phyloP scores from a whole-genome alignment of 2,329 filamentous ascomycete genomes.

The Ilyonectria destructans region DNA sequence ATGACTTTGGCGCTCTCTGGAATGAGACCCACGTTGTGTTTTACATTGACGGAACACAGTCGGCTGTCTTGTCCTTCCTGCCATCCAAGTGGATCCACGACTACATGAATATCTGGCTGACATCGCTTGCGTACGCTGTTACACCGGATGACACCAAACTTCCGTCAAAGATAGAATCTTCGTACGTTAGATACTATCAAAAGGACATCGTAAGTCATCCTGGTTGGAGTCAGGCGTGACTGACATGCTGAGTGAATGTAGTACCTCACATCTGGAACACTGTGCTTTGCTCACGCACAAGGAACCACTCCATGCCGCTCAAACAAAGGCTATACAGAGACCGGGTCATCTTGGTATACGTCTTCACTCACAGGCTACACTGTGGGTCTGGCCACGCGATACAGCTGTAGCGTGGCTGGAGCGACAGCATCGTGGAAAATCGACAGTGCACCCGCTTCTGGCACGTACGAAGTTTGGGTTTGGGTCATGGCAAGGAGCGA shows the following conservation, averaged over 20 bases:
- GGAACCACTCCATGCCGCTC: neutral
- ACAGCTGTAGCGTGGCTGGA: neutral
- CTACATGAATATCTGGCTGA: neutral
- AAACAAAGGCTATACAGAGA: neutral
- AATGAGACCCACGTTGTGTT: neutral
- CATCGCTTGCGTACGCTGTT: neutral
- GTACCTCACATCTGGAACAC: neutral
- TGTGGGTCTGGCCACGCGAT: neutral
- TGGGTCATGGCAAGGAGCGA: neutral
- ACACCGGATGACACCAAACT: neutral
- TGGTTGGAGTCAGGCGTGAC: neutral
- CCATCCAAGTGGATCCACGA: neutral
- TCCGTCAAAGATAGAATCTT: neutral
- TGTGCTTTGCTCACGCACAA: neutral
- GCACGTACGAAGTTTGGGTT: neutral
- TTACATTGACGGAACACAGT: neutral
- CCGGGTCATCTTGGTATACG: neutral
- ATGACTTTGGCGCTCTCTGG: neutral
- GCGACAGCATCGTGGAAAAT: neutral
- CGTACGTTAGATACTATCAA: neutral
- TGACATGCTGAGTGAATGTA: neutral
- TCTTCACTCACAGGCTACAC: neutral
- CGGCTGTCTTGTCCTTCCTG: neutral
- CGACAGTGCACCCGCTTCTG: neutral
- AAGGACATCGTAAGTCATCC: neutral